Conservation (phyloP, 805 yeast genomes). For the Saccharomycopsis olivae region DNA sequence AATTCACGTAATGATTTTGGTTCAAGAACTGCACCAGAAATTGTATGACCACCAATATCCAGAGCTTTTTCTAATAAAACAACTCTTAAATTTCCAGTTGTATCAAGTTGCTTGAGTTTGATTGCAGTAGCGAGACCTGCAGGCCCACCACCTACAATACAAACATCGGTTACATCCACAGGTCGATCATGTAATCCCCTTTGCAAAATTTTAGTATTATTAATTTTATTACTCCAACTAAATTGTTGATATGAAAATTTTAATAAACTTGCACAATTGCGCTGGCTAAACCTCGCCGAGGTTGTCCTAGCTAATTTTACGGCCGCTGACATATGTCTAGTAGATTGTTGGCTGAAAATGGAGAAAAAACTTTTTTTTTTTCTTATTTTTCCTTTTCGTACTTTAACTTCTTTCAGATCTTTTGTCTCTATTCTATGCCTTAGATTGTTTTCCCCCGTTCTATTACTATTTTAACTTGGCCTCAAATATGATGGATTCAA, state of each 20-base stretch:
- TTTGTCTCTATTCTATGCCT: neutral
- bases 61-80: conserved; percentile 87
- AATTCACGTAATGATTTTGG: conserved; percentile 82
- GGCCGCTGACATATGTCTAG: too few species aligned
- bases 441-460: too few species aligned
- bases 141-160: conserved; percentile 97
- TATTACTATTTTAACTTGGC: too few species aligned
- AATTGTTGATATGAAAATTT: too few species aligned
- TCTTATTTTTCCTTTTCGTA: neutral
- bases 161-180: conserved; percentile 77
- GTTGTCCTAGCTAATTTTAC: too few species aligned
- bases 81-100: conserved; percentile 63
- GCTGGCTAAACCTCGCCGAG: too few species aligned
- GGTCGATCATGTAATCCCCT: conserved; percentile 4
- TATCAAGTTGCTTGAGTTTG: conserved; percentile 75
- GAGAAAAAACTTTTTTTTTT: too few species aligned
- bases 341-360: too few species aligned
- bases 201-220: neutral
- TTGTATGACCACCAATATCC: conserved; percentile 85
- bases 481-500: too few species aligned
- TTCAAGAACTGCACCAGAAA: conserved; percentile 91
- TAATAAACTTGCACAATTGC: too few species aligned
- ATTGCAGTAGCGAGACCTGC: conserved; percentile 96
- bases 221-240: too few species aligned
- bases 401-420: neutral